Evolutionary conservation across 306 rosid genomes (phyloP).

Genomic region (Quercus robur): DNA sequence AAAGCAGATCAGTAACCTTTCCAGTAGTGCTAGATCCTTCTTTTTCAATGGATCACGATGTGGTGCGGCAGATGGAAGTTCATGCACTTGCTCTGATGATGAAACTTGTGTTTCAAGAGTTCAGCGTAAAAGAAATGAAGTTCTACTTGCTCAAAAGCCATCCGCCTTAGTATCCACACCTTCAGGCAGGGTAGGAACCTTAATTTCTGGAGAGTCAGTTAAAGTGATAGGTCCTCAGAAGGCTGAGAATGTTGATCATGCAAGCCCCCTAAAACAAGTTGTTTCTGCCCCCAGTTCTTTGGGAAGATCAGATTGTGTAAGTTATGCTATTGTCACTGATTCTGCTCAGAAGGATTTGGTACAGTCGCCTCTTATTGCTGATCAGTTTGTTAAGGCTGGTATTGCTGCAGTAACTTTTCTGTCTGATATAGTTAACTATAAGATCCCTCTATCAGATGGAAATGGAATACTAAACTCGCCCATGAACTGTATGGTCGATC

Average conservation of each 20-base stretch:
- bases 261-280: slow-evolving; percentile 31
- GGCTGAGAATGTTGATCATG: slow-evolving; percentile 33
- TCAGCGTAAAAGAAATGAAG: slow-evolving; percentile 46
- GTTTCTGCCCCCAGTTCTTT: slow-evolving; percentile 32
- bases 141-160: slow-evolving; percentile 43
- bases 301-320: slow-evolving; percentile 47
- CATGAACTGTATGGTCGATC: slow-evolving; percentile 63
- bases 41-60: slow-evolving; percentile 69
- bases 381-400: slow-evolving; percentile 75
- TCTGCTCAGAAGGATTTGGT: slow-evolving; percentile 31
- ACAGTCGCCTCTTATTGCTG: slow-evolving; percentile 39
- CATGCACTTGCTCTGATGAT: slow-evolving; percentile 79
- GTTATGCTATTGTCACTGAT: slow-evolving; percentile 42
- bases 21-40: slow-evolving; percentile 78
- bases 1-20: slow-evolving; percentile 69
- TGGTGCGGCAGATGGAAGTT: slow-evolving; percentile 63
- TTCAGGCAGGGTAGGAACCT: slow-evolving; percentile 41
- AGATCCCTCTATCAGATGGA: slow-evolving; percentile 65
- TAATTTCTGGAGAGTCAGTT: slow-evolving; percentile 37
- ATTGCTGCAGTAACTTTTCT: slow-evolving; percentile 76
- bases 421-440: slow-evolving; percentile 59
- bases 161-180: slow-evolving; percentile 39
- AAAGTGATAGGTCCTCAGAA: slow-evolving; percentile 37
- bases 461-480: slow-evolving; percentile 51
- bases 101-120: slow-evolving; percentile 64